phyloP scores from a whole-genome alignment of 257 asterid species.

The Scutellaria galericulata region DNA sequence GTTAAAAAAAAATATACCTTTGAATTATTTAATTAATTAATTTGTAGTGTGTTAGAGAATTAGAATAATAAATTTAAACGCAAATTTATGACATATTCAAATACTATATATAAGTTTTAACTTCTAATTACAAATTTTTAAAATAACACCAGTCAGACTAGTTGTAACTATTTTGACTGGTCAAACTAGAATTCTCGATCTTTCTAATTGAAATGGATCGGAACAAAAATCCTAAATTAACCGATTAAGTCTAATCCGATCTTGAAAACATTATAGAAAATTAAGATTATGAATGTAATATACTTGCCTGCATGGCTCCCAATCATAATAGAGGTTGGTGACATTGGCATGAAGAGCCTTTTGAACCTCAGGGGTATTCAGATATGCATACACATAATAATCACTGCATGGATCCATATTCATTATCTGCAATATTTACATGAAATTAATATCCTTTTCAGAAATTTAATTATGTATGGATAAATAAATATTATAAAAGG shows the following conservation, averaged over 20 bases:
- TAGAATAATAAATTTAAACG: too few species aligned
- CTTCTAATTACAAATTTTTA: too few species aligned
- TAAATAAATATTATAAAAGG: background rate
- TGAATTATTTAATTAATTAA: background rate
- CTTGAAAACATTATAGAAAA: too few species aligned
- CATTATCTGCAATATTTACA: constrained; percentile 39
- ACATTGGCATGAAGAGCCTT: constrained; percentile 83
- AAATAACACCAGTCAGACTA: too few species aligned
- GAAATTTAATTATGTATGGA: background rate
- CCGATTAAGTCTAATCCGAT: background rate
- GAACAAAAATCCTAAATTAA: too few species aligned
- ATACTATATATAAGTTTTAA: too few species aligned
- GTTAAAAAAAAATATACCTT: constrained; percentile 6
- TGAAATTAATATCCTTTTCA: too few species aligned
- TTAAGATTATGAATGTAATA: constrained; percentile 10
- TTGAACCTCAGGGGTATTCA: constrained; percentile 78
- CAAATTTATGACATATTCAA: too few species aligned
- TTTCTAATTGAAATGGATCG: too few species aligned
- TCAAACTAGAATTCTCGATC: too few species aligned
- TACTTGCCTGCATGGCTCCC: constrained; percentile 74
- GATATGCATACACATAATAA: constrained; percentile 57
- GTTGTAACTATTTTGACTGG: too few species aligned
- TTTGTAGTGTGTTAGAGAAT: background rate
- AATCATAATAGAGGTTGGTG: constrained; percentile 59
- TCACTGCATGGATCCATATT: constrained; percentile 74